Conservation (phyloP, 2,329 filamentous ascomycete genomes). For the Xylaria polymorpha region DNA sequence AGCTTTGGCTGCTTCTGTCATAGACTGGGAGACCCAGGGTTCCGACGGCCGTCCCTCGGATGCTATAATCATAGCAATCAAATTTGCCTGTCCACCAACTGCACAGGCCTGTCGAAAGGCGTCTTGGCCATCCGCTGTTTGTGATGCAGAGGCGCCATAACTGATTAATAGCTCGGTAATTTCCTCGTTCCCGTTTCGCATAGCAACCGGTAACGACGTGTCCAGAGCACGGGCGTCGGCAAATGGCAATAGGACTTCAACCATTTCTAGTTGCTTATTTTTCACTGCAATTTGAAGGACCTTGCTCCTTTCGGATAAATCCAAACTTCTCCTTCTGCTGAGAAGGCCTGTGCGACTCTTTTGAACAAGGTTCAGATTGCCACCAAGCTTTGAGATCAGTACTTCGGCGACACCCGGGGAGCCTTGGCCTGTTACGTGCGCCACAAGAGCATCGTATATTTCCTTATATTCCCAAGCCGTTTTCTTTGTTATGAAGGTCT, state of each 20-base stretch:
- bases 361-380: slow-evolving; percentile 62
- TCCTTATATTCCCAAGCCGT: slow-evolving; percentile 65
- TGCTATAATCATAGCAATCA: slow-evolving; percentile 62
- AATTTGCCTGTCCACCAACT: slow-evolving; percentile 57
- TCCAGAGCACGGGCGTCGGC: slow-evolving; percentile 64
- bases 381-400: slow-evolving; percentile 63
- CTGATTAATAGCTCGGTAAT: slow-evolving; percentile 62
- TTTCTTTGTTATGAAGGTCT: slow-evolving; percentile 60
- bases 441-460: slow-evolving; percentile 63
- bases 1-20: slow-evolving; percentile 63
- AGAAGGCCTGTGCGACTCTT: slow-evolving; percentile 62
- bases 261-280: slow-evolving; percentile 63
- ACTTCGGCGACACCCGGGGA: slow-evolving; percentile 67
- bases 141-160: slow-evolving; percentile 62
- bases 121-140: slow-evolving; percentile 62
- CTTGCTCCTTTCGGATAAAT: slow-evolving; percentile 62
- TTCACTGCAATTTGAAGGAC: slow-evolving; percentile 64
- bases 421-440: slow-evolving; percentile 61
- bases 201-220: slow-evolving; percentile 60
- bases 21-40: slow-evolving; percentile 59
- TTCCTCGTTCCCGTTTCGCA: slow-evolving; percentile 56
- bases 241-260: slow-evolving; percentile 64
- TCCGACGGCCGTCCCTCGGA: slow-evolving; percentile 61
- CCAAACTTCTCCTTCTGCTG: slow-evolving; percentile 62
- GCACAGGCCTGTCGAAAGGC: slow-evolving; percentile 65